Conservation (phyloP, 73 alveolate genomes). For the Paraurostyla sp. region DNA sequence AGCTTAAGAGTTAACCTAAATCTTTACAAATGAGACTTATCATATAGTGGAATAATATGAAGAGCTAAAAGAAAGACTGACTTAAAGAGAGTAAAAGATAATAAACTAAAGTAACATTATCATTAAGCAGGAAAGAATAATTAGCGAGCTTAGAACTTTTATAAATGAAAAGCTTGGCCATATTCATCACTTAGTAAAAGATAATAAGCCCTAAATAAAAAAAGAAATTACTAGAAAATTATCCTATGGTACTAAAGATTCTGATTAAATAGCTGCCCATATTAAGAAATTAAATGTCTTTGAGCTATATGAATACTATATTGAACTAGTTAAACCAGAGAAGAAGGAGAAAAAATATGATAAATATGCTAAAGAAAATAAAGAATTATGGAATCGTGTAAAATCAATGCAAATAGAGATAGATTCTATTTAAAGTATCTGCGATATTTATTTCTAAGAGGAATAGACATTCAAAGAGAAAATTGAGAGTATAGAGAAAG, state of each 20-base stretch:
- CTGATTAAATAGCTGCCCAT: not conserved
- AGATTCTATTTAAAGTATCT: slow-evolving; percentile 10
- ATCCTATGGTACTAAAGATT: not conserved
- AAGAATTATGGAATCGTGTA: not conserved
- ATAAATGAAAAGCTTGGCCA: not conserved
- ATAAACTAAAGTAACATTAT: not conserved
- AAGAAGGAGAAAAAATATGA: not conserved
- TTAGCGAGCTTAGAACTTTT: slow-evolving; percentile 2
- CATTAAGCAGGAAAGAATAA: not conserved
- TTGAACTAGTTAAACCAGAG: slow-evolving; percentile 34
- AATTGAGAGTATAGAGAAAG: slow-evolving; percentile 32
- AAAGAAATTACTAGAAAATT: not conserved
- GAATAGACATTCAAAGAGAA: slow-evolving; percentile 5
- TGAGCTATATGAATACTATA: slow-evolving; percentile 22
- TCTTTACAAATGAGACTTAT: slow-evolving; percentile 43
- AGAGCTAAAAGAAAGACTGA: slow-evolving; percentile 5
- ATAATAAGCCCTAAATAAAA: not conserved
- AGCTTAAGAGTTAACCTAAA: slow-evolving; percentile 25
- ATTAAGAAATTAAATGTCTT: not conserved
- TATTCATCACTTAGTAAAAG: not conserved
- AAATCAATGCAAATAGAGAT: slow-evolving; percentile 10
- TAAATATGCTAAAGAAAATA: not conserved
- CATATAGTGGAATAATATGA: slow-evolving; percentile 30
- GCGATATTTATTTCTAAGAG: slow-evolving; percentile 22
- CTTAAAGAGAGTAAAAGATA: not conserved